Evolutionary conservation across 2,329 filamentous ascomycete species (phyloP).

Genomic region (Xylaria sp.): DNA sequence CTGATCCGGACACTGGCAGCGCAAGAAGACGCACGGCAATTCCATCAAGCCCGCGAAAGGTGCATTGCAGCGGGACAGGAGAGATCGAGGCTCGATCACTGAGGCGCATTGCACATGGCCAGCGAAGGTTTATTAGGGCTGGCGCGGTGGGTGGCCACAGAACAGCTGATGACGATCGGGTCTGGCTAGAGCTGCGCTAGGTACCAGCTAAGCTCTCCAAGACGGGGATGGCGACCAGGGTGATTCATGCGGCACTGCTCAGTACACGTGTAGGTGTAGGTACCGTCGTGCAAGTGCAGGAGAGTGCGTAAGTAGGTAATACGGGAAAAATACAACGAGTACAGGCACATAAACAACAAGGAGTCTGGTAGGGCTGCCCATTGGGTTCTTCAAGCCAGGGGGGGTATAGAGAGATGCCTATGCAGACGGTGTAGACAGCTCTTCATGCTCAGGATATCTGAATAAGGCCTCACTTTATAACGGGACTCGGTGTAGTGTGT

Average conservation of each 20-base stretch:
- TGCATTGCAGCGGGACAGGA: constrained; percentile 1
- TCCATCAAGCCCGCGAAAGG: constrained; percentile 11
- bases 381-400: too few species aligned
- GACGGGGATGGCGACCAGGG: constrained; percentile 1
- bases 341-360: not conserved
- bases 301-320: constrained; percentile 6
- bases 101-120: not conserved
- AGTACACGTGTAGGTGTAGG: not conserved
- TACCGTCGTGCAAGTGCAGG: not conserved
- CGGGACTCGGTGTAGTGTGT: too few species aligned
- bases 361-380: not conserved
- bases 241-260: constrained; percentile 6
- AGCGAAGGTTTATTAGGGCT: constrained; percentile 9
- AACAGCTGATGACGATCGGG: constrained; percentile 8
- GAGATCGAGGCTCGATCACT: not conserved
- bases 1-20: constrained; percentile 2
- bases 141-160: constrained; percentile 1
- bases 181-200: not conserved
- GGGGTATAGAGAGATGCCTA: too few species aligned
- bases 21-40: constrained; percentile 4
- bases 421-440: too few species aligned
- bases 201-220: constrained; percentile 15
- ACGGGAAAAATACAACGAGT: not conserved
- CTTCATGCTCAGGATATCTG: too few species aligned
- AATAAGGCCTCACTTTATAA: not conserved